A percentile compares a stretch with the other conserved stretches of the same genome.
Conservation (phyloP, 192 early-diverging fungal genomes). For the Podila epigama region DNA sequence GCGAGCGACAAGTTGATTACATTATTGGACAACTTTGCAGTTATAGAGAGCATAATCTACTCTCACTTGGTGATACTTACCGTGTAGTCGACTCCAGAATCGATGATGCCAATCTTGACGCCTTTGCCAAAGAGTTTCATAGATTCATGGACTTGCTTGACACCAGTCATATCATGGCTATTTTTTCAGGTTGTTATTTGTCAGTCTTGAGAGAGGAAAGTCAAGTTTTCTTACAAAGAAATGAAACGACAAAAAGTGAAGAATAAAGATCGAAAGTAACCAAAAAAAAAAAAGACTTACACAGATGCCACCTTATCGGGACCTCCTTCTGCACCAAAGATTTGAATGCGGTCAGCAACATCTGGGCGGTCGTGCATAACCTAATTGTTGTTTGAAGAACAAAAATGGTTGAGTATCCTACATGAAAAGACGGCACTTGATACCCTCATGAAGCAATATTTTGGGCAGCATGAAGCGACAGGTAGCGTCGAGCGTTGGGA, state of each 20-base stretch:
- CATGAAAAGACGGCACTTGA: too few species aligned
- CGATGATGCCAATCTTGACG: conserved; percentile 67
- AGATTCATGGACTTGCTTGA: conserved; percentile 42
- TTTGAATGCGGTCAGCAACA: background rate
- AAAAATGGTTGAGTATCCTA: background rate
- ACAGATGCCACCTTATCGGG: background rate
- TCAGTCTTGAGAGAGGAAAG: too few species aligned
- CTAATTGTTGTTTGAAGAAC: background rate
- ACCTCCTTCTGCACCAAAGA: background rate
- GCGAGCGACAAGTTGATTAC: too few species aligned
- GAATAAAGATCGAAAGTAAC: background rate
- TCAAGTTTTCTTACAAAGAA: too few species aligned
- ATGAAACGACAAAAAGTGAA: background rate
- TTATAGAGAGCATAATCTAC: too few species aligned
- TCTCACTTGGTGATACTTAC: too few species aligned
- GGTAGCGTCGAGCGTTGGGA: background rate
- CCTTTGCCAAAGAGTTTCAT: conserved; percentile 45
- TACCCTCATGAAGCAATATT: too few species aligned
- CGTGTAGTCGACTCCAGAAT: conserved; percentile 59
- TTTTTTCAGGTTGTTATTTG: too few species aligned
- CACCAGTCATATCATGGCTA: conserved; percentile 55
- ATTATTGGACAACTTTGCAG: too few species aligned
- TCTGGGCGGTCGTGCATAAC: conserved; percentile 43
- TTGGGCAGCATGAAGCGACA: background rate
- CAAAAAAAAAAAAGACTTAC: conserved; percentile 3